Evolutionary conservation across 345 rosid genomes (phyloP).

Genomic region (Cardamine chenopodiifolia): DNA sequence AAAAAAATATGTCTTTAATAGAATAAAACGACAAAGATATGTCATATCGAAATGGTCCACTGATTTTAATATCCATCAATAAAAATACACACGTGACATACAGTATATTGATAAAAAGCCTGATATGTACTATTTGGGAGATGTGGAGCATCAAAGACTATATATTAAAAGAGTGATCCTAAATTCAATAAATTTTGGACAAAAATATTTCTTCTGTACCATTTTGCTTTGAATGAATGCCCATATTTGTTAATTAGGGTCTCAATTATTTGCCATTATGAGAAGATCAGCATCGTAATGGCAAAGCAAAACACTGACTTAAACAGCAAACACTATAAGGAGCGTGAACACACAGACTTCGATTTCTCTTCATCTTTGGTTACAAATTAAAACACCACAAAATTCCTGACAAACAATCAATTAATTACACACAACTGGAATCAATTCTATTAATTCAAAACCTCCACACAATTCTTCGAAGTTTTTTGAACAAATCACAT

Average conservation of each 20-base stretch:
- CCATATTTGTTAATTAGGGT: neutral
- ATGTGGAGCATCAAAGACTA: neutral
- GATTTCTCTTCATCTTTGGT: neutral
- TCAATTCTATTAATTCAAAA: neutral
- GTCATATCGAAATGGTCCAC: neutral
- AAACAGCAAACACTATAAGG: neutral
- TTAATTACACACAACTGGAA: neutral
- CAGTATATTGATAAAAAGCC: neutral
- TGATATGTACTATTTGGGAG: neutral
- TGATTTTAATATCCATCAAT: neutral
- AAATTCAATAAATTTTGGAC: neutral
- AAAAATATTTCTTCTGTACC: neutral
- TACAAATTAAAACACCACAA: neutral
- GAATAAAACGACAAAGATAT: neutral
- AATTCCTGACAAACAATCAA: neutral
- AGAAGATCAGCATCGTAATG: neutral
- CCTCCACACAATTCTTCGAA: neutral
- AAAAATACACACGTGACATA: conserved; percentile 1
- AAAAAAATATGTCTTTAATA: neutral
- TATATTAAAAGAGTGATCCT: neutral
- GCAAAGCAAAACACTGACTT: neutral
- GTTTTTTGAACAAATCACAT: neutral
- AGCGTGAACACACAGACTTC: neutral
- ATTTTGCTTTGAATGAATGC: neutral
- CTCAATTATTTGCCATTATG: neutral